These are phyloP conservation scores for Colletotrichum melonis DNA, from an alignment of 2,329 filamentous ascomycete genomes.

Conservation along the genomic window DNA sequence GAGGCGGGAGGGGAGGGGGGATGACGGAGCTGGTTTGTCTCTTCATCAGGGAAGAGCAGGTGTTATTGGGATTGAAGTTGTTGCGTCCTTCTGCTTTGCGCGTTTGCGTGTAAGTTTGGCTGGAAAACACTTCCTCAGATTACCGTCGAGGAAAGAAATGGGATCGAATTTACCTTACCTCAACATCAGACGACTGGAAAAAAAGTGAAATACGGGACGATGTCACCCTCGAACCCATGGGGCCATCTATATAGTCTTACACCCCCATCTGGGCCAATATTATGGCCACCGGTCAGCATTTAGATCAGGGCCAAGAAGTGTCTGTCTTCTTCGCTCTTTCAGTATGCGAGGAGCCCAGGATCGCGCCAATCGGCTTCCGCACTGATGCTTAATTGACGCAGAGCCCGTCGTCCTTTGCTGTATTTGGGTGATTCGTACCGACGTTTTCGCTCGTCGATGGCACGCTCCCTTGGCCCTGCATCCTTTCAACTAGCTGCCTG, in stretches of 20 bases:
- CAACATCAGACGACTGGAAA: background rate
- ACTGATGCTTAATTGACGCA: conserved; percentile 1
- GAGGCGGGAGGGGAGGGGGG: no score
- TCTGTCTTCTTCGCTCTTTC: background rate
- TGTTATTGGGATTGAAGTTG: background rate
- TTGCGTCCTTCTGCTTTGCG: background rate
- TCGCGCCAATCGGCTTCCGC: background rate
- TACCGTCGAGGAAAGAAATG: background rate
- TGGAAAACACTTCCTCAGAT: background rate
- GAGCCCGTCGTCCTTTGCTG: background rate
- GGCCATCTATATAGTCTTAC: background rate
- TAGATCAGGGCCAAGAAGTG: background rate
- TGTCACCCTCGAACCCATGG: background rate
- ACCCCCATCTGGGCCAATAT: background rate
- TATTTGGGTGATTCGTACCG: background rate
- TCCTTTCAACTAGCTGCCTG: background rate
- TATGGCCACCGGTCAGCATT: background rate
- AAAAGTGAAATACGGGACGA: background rate
- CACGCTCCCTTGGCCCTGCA: background rate
- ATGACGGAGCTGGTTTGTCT: background rate
- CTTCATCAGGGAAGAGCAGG: background rate
- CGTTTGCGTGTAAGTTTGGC: background rate
- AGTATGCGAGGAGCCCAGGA: background rate
- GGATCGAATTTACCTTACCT: background rate
- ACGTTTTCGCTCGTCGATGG: background rate